phyloP scores from a whole-genome alignment of 2,329 filamentous ascomycete genomes.

The Calonectria leucothoes region DNA sequence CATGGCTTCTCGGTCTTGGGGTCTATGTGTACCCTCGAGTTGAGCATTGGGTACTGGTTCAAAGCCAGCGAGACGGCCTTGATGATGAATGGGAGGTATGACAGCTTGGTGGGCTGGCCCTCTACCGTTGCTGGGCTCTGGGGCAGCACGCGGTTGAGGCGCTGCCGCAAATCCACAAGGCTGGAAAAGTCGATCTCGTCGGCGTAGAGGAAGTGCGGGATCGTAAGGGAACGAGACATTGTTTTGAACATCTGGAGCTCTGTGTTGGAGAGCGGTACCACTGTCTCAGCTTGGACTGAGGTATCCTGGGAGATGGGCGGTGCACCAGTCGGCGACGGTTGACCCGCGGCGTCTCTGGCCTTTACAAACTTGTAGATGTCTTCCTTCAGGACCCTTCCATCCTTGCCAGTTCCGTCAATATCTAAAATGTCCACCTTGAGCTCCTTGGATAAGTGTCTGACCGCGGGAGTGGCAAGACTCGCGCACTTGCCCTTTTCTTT shows the following conservation, averaged over 20 bases:
- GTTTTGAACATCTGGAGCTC: conserved; percentile 97
- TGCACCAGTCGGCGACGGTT: conserved; percentile 38
- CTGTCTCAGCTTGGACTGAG: conserved; percentile 73
- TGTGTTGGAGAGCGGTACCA: conserved; percentile 77
- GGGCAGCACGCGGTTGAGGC: conserved; percentile 75
- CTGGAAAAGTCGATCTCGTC: conserved; percentile 87
- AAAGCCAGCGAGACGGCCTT: conserved; percentile 93
- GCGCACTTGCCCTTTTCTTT: conserved; percentile 72
- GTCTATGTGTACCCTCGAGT: conserved; percentile 80
- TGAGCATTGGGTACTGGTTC: conserved; percentile 85
- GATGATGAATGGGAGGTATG: conserved; percentile 93
- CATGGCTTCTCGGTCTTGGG: conserved; percentile 72
- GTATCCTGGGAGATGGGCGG: conserved; percentile 37
- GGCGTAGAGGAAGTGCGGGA: conserved; percentile 96
- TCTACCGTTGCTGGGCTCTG: conserved; percentile 56
- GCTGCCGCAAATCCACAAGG: conserved; percentile 77
- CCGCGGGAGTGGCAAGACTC: conserved; percentile 88
- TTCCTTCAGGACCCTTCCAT: conserved; percentile 92
- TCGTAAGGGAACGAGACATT: conserved; percentile 91
- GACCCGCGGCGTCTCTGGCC: conserved; percentile 53
- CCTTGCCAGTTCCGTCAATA: conserved; percentile 86
- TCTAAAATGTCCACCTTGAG: conserved; percentile 81
- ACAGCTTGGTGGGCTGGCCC: conserved; percentile 72
- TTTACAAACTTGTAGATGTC: conserved; percentile 83
- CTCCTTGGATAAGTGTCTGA: conserved; percentile 88